A percentile compares a stretch with the other conserved stretches of the same genome.
Evolutionary conservation across 2,329 filamentous ascomycete genomes (phyloP).

Genomic region (Ophiostoma populinum): DNA sequence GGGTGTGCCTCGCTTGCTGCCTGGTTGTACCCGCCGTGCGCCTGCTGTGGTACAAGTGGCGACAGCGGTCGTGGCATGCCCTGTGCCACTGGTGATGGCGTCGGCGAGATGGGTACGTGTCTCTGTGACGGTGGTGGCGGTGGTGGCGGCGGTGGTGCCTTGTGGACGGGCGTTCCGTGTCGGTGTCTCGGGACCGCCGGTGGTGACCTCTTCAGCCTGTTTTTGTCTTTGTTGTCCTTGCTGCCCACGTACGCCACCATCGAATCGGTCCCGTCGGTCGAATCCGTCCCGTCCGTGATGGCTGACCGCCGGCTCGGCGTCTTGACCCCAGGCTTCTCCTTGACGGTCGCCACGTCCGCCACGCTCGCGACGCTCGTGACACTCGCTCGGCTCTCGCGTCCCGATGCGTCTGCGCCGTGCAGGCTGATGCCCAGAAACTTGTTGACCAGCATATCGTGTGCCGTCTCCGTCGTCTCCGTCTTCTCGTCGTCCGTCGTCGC

Average conservation of each 20-base stretch:
- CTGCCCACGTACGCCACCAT: conserved; percentile 6
- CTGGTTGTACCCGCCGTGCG: background rate
- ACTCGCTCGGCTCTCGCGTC: conserved; percentile 56
- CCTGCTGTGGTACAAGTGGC: no score
- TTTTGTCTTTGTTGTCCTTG: background rate
- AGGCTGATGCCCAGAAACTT: conserved; percentile 57
- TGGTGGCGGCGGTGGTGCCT: conserved; percentile 7
- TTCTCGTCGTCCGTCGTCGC: conserved; percentile 3
- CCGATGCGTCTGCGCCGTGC: conserved; percentile 42
- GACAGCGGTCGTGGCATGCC: conserved; percentile 4
- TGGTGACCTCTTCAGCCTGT: no score
- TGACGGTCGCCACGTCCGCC: conserved; percentile 60
- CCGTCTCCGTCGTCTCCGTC: background rate
- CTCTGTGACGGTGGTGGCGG: conserved; percentile 1
- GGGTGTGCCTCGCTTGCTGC: background rate
- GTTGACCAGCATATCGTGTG: conserved; percentile 25
- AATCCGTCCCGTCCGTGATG: conserved; percentile 18
- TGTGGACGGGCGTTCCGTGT: conserved; percentile 31
- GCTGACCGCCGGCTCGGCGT: conserved; percentile 45
- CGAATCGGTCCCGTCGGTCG: conserved; percentile 17
- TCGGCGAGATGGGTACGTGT: background rate
- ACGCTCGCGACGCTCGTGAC: conserved; percentile 69
- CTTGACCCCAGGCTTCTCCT: conserved; percentile 66
- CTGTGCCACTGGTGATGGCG: no score
- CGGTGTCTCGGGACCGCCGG: conserved; percentile 39